Base-by-base conservation (phyloP, 306 rosid genomes). In the Urtica urens region DNA sequence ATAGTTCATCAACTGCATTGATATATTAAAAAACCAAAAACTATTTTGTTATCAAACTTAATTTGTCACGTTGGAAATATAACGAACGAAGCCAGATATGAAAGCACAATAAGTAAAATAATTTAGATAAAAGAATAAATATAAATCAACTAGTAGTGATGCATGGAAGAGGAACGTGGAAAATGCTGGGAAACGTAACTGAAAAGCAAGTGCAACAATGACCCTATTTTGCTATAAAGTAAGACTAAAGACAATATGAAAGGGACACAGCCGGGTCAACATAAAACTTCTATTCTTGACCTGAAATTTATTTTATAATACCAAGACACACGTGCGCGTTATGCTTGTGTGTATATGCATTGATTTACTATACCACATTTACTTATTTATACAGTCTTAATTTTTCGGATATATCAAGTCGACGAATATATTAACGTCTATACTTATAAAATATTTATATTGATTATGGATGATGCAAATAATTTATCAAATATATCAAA, bases 161-260 rank as follows among this genome's bases (percentile, higher is more conserved):
- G 57, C 57, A 70, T 42, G 23, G 47, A 17, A 14, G 39, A 34
- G 68, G 38, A 78, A 79, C 93, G 82, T 81, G 86, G 39, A 66
- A 78, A 81, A 74, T 60, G 72, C 65, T 49, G 22, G 37, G 57
- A 63, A 48, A 42, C 62, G 43, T 26, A 46, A 43, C 38, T 13
- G 29, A 30, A 52, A 44, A 57, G 55, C 21, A 26, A 2, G 40
- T 23, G 13, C 23, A 16, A 50, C 24, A 3, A 0, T 49, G 63
- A 31, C 8, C 67, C 70, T 45, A 37, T 22, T 38, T 5, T 35
- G 25, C 54, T 19, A 55, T 10, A 53, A 59, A 57, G 23, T 1
- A 11, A 25, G 29, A 11, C 23, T 43, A 39, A 29, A 57, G 10
- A n/a, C 13, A 14, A 42, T 38, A 33, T 41, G 53, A 55, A 23